Evolutionary conservation across 768 basidiomycete species (phyloP), one percentile per base, ranked within the genome.

Genomic region (Termitomyces sp.): DNA sequence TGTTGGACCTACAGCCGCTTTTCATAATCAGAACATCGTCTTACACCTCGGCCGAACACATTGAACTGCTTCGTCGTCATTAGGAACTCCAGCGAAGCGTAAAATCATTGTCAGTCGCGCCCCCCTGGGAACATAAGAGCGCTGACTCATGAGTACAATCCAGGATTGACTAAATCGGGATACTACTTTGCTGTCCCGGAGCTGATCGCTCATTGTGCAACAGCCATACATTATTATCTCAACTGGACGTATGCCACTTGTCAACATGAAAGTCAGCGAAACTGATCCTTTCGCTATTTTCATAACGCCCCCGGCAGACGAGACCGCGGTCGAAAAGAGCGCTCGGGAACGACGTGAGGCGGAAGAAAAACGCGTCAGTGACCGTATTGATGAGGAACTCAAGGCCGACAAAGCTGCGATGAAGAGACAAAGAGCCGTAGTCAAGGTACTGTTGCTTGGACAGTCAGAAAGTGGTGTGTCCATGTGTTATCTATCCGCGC

Each of bases 261-360:
- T 36, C 45, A 53, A 30, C 46, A 70, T 68, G 67, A 66, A 64
- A 35, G 48, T 48, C 32, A 59, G 59, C 26, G 70, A 66, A 22
- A 58, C 60, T 28, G 88, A 90, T 72, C 88, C 88, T 0, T 75
- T 91, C 38, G 74, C 79, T 14, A 69, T 75, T 18, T 79, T 84
- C 62, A 77, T 81, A 16, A 70, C 76, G 0, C 86, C 88, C 0
- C 88, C 88, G 1, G 70, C 75, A 0, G 66, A 81, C 57, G 88
- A 91, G 69, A 75, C 83, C 0, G 64, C 75, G 0, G 73, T 73
- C 0, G 77, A 87, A 58, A 76, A 70, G 58, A 69, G 64, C 0
- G 66, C 67, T 4, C 68, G 87, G 54, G 77, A 78, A 61, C 68
- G 65, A 50, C 65, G 66, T 40, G 88, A 89, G 68, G 77, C 71